Evolutionary conservation across 2,329 filamentous ascomycete species (phyloP), one percentile per base, ranked within the genome.

Genomic region (Sclerotinia trifoliorum): DNA sequence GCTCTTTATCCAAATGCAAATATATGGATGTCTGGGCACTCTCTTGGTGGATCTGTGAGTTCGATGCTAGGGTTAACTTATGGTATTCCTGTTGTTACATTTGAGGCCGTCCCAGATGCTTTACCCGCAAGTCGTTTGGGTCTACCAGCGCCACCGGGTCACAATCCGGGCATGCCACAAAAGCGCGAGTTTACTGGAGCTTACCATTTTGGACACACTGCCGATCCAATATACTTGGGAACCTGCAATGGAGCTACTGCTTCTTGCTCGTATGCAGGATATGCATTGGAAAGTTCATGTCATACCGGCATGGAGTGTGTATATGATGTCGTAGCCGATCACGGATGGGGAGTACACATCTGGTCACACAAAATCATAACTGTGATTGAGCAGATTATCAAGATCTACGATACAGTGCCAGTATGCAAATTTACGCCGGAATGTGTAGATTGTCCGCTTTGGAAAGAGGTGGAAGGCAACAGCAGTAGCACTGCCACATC

Each of bases 171-270:
- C 54, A 83, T 86, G 44, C 90, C 92, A 42, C 92, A 96, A 75
- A 84, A 86, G 49, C 84, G 92, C 54, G 80, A 86, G 69, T 85
- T 88, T 75, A 96, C 93, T 0, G 94, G 92, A 17, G 84, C 91
- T 0, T 96, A 88, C 76, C 95, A 99, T 78, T 94, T 97, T 77
- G 95, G 95, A 5, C 94, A 98, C 76, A 98, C 93, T 0, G 95
- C 95, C 0, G 95, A 99, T 78, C 95, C 95, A 0, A 89, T 99
- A 46, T 99, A 90, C 76, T 94, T 97, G 81, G 95, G 95, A 44
- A 92, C 90, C 0, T 98, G 95, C 80, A 97, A 97, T 75, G 92
- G 91, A 44, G 92, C 92, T 3, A 93, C 92, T 2, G 94, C 94
- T 3, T 88, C 90, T 15, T 98, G 95, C 79, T 95, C 94, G 88